Conservation (phyloP, 306 rosid genomes). For the Sechiopsis laciniata region DNA sequence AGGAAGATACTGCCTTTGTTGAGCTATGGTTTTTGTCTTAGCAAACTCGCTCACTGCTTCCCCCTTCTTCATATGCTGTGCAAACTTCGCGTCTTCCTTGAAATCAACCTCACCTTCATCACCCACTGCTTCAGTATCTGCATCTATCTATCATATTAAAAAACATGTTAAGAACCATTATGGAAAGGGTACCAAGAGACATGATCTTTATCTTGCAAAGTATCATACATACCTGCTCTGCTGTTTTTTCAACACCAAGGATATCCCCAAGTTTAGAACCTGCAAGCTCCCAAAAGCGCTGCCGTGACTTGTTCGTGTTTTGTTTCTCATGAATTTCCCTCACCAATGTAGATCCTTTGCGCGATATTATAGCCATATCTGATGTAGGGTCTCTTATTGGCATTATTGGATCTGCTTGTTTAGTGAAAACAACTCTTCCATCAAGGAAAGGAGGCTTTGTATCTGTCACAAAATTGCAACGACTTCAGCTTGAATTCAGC, state of each 20-base stretch:
- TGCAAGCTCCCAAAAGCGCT: constrained; percentile 99
- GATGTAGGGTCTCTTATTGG: constrained; percentile 96
- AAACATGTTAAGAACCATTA: constrained; percentile 16
- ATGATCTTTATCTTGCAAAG: constrained; percentile 21
- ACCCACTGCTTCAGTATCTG: constrained; percentile 87
- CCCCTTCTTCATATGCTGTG: constrained; percentile 86
- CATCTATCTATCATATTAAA: constrained; percentile 61
- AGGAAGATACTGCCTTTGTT: constrained; percentile 94
- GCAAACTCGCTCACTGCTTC: constrained; percentile 98
- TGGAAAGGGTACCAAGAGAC: constrained; percentile 25
- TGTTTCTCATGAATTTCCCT: constrained; percentile 91
- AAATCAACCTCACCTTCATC: constrained; percentile 93
- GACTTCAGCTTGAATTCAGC: constrained; percentile 9
- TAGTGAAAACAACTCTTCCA: constrained; percentile 92
- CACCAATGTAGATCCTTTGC: constrained; percentile 84
- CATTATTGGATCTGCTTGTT: constrained; percentile 98
- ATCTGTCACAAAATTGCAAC: constrained; percentile 44
- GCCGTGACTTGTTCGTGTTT: constrained; percentile 85
- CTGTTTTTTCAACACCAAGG: constrained; percentile 87
- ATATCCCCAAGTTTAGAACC: constrained; percentile 98
- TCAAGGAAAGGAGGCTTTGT: constrained; percentile 97
- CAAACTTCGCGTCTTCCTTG: constrained; percentile 95
- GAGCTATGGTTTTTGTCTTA: constrained; percentile 68
- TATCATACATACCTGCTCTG: constrained; percentile 71
- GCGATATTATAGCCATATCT: constrained; percentile 97